Evolutionary conservation across 163 green algal species (phyloP), one percentile per base, ranked within the genome.

Genomic region (Smithsoniella earleae): DNA sequence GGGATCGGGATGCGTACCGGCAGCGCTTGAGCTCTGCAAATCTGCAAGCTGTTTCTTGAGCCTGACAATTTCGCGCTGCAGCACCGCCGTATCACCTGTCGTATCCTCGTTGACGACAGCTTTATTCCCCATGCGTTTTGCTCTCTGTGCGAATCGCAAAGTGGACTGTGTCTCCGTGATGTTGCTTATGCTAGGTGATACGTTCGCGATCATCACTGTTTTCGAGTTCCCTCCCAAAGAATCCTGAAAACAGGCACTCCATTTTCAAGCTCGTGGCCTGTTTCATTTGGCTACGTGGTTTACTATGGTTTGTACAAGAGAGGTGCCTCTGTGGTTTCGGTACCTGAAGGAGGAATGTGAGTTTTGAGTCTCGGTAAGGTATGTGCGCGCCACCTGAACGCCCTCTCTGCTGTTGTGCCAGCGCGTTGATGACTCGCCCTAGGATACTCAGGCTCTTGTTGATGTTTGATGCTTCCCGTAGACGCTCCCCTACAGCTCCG

Each of bases 181-280:
- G 38, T 77, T 88, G 8, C 82, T 78, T 0, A 76, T 76, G 40
- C 82, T 83, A 6, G 90, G 91, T 27, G 78, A 87, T 20, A 98
- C 82, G 55, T 91, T 92, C 36, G 92, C 91, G n/a, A 98, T 91
- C 76, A 98, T 90, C 8, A 90, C 85, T 5, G 88, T 96, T 77
- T 93, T 95, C 28, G 89, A 89, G 73, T 96, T 96, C 36, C 91
- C 91, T 20, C 91, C 91, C n/a, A 97, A 80, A 0, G 86, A 90
- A 31, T 95, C 89, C 86, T 96, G 80, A 33, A 76, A 31, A n/a
- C n/a, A n/a, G n/a, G n/a, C n/a, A n/a, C n/a, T n/a, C n/a, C n/a
- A n/a, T n/a, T n/a, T n/a, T n/a, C n/a, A n/a, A n/a, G n/a, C n/a
- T n/a, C n/a, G n/a, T n/a, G n/a, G n/a, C n/a, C n/a, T n/a, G n/a